Conservation (phyloP, 2,329 filamentous ascomycete genomes). For the Fusarium sulawesiense region DNA sequence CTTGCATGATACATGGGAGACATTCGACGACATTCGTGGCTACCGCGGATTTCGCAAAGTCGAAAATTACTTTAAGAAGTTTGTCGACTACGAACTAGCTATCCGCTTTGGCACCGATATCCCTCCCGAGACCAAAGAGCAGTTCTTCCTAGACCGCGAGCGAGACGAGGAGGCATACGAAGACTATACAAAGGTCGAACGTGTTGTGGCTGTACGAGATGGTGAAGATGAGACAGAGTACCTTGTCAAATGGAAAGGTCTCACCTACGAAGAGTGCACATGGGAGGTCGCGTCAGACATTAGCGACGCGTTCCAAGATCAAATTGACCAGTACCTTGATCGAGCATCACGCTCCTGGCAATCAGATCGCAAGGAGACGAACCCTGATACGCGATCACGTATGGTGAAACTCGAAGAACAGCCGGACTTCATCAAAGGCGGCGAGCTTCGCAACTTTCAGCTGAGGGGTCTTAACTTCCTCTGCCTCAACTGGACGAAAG, state of each 20-base stretch:
- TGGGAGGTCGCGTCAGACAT: slow-evolving; percentile 87
- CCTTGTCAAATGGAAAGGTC: slow-evolving; percentile 95
- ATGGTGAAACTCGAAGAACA: slow-evolving; percentile 82
- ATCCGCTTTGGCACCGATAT: slow-evolving; percentile 81
- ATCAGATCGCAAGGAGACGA: slow-evolving; percentile 83
- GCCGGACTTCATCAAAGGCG: slow-evolving; percentile 84
- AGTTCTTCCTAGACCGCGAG: slow-evolving; percentile 95
- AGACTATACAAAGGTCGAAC: slow-evolving; percentile 92
- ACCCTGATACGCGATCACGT: slow-evolving; percentile 77
- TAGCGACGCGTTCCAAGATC: slow-evolving; percentile 81
- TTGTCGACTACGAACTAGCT: slow-evolving; percentile 82
- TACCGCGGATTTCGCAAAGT: slow-evolving; percentile 87
- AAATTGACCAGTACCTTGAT: slow-evolving; percentile 92
- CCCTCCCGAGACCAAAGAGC: slow-evolving; percentile 86
- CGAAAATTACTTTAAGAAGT: slow-evolving; percentile 93
- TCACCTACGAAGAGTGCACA: slow-evolving; percentile 93
- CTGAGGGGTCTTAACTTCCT: slow-evolving; percentile 94
- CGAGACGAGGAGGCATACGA: slow-evolving; percentile 87
- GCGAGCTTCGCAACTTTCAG: slow-evolving; percentile 92
- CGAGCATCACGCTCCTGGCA: slow-evolving; percentile 82
- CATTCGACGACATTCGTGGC: slow-evolving; percentile 76
- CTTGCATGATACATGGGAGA: slow-evolving; percentile 96
- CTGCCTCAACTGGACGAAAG: slow-evolving; percentile 93
- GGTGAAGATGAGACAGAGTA: slow-evolving; percentile 88
- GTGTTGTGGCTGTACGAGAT: slow-evolving; percentile 86